These are phyloP conservation scores for Halophytophthora batemanensis DNA, from an alignment of 352 stramenopile species.

Conservation along the genomic window DNA sequence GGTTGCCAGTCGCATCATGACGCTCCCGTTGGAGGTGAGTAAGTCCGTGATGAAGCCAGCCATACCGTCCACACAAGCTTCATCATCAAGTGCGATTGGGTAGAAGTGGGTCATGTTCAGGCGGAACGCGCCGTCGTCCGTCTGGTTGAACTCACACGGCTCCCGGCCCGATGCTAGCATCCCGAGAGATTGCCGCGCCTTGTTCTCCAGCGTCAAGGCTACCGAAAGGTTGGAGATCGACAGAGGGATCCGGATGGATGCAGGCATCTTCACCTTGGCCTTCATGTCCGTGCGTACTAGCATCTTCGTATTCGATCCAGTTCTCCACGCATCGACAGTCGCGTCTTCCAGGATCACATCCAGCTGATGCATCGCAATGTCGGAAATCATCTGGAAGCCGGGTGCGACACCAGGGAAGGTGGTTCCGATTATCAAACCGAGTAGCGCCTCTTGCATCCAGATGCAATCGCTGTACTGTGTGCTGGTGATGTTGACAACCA, in stretches of 20 bases:
- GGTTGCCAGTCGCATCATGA: conserved; percentile 58
- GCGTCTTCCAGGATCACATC: conserved; percentile 55
- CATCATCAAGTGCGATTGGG: conserved; percentile 43
- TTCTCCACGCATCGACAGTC: conserved; percentile 10
- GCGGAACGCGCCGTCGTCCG: conserved; percentile 47
- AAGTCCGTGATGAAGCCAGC: conserved; percentile 51
- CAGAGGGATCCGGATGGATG: conserved; percentile 65
- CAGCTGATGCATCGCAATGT: conserved; percentile 64
- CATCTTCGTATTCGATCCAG: conserved; percentile 66
- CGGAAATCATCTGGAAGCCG: conserved; percentile 62
- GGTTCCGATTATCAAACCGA: conserved; percentile 59
- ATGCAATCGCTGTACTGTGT: conserved; percentile 51
- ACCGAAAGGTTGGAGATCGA: conserved; percentile 67
- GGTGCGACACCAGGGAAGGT: conserved; percentile 55
- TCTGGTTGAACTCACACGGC: conserved; percentile 61
- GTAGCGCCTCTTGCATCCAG: conserved; percentile 61
- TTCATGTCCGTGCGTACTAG: conserved; percentile 61
- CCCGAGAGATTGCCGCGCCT: conserved; percentile 31
- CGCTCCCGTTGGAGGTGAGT: conserved; percentile 52
- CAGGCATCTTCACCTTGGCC: conserved; percentile 68
- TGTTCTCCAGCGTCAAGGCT: conserved; percentile 48
- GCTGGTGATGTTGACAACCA: conserved; percentile 47
- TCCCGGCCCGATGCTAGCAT: conserved; percentile 52
- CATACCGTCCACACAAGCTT: conserved; percentile 43
- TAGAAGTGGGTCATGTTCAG: conserved; percentile 78